These are phyloP conservation scores for Pyricularia pennisetigena DNA, from an alignment of 2,329 filamentous ascomycete genomes.

Conservation along the genomic window DNA sequence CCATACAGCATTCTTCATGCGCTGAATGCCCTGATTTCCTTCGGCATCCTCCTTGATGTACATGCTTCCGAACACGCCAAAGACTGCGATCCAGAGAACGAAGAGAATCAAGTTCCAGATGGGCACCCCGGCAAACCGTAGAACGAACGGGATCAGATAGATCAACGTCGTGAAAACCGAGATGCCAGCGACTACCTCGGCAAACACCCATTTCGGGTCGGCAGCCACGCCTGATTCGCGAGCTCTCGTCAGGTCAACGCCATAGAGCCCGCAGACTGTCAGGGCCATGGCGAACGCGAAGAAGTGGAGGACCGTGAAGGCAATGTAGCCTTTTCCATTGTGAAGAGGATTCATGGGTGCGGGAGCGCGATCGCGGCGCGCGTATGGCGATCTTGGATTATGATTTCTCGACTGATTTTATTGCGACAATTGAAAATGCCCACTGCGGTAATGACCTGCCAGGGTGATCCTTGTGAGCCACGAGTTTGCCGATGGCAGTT, in stretches of 20 bases:
- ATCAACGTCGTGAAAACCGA: constrained; percentile 54
- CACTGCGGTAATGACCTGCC: not conserved
- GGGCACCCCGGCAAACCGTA: constrained; percentile 45
- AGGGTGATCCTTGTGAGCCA: constrained; percentile 1
- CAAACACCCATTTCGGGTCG: constrained; percentile 70
- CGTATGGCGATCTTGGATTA: not conserved
- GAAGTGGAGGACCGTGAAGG: constrained; percentile 58
- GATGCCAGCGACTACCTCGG: constrained; percentile 58
- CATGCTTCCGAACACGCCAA: constrained; percentile 73
- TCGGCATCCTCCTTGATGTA: constrained; percentile 62
- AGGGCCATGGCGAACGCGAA: constrained; percentile 68
- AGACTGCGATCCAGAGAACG: constrained; percentile 71
- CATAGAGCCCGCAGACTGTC: constrained; percentile 71
- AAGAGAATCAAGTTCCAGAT: constrained; percentile 64
- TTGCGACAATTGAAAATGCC: not conserved
- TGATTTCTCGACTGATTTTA: not conserved
- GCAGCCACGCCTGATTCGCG: constrained; percentile 35
- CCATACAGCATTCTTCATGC: constrained; percentile 86
- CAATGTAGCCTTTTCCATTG: constrained; percentile 35
- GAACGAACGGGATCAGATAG: constrained; percentile 54
- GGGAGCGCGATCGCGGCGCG: not conserved
- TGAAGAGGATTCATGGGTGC: constrained; percentile 32
- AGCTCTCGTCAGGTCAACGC: constrained; percentile 51
- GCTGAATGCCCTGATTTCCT: constrained; percentile 50
- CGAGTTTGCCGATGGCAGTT: not conserved